Percentiles rank a stretch among this genome's conserved stretches.
These are phyloP conservation scores for Colletotrichum abscissum DNA, from an alignment of 2,329 filamentous ascomycete species.

Conservation along the genomic window DNA sequence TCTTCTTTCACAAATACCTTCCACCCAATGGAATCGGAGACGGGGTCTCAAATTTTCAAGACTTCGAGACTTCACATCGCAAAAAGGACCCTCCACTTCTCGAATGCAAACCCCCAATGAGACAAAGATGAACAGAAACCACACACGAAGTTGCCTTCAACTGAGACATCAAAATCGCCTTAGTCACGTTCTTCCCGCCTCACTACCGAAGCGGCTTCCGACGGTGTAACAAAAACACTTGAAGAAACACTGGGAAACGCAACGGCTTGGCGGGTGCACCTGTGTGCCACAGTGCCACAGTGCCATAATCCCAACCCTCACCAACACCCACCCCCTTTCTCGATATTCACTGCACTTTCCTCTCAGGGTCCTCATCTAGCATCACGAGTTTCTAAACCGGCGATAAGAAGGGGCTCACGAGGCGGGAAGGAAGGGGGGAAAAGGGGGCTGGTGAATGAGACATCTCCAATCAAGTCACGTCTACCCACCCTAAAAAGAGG, in stretches of 20 bases:
- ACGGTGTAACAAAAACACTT: neutral
- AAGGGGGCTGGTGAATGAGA: slow-evolving; percentile 15
- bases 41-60: neutral
- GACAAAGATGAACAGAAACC: neutral
- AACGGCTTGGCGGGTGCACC: neutral
- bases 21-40: neutral
- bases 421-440: neutral
- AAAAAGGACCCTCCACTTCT: too few species aligned
- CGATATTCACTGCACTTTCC: slow-evolving; percentile 20
- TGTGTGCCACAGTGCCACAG: neutral
- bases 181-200: neutral
- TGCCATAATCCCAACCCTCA: neutral
- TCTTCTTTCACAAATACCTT: neutral
- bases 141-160: neutral
- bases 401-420: neutral
- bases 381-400: neutral
- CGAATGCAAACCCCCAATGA: neutral
- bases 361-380: neutral
- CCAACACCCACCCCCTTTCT: neutral
- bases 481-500: neutral
- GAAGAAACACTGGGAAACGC: too few species aligned
- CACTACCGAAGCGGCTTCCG: neutral
- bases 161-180: neutral
- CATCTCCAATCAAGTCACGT: slow-evolving; percentile 13
- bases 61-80: neutral